phyloP scores from a whole-genome alignment of 306 rosid genomes.

The Vigna hirtella region DNA sequence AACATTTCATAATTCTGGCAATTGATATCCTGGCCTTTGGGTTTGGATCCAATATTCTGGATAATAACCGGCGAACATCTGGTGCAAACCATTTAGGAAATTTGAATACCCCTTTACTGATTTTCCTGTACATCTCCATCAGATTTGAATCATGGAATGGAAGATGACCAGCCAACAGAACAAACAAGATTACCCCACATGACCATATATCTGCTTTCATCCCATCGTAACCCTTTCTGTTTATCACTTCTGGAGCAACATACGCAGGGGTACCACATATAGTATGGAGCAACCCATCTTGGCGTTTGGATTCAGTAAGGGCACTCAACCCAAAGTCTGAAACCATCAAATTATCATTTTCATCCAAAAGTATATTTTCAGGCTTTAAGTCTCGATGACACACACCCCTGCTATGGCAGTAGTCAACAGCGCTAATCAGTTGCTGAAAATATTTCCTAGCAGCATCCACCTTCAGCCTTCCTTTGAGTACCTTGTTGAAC shows the following conservation, averaged over 20 bases:
- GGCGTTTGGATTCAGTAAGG: slow-evolving; percentile 72
- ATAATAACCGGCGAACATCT: slow-evolving; percentile 69
- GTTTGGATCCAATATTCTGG: slow-evolving; percentile 85
- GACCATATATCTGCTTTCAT: slow-evolving; percentile 97
- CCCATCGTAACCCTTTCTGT: slow-evolving; percentile 90
- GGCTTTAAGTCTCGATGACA: slow-evolving; percentile 94
- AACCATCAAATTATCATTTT: slow-evolving; percentile 87
- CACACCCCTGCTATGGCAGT: slow-evolving; percentile 91
- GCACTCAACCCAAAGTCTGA: slow-evolving; percentile 95
- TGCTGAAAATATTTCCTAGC: slow-evolving; percentile 91
- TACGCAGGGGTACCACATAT: slow-evolving; percentile 98
- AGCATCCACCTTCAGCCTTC: slow-evolving; percentile 80
- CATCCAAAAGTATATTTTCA: slow-evolving; percentile 91
- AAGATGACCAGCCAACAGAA: slow-evolving; percentile 89
- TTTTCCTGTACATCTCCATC: slow-evolving; percentile 93
- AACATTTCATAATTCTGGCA: slow-evolving; percentile 64
- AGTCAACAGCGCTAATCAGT: slow-evolving; percentile 87
- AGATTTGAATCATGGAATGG: slow-evolving; percentile 91
- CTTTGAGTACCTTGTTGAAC: slow-evolving; percentile 84
- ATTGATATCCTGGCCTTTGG: slow-evolving; percentile 80
- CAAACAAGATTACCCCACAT: slow-evolving; percentile 91
- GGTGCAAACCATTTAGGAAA: slow-evolving; percentile 92
- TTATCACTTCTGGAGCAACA: slow-evolving; percentile 93
- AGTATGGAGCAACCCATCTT: slow-evolving; percentile 95
- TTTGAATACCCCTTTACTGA: slow-evolving; percentile 74